Evolutionary conservation across 495 filamentous ascomycete species (phyloP).

Genomic region (Penicillium waksmanii): DNA sequence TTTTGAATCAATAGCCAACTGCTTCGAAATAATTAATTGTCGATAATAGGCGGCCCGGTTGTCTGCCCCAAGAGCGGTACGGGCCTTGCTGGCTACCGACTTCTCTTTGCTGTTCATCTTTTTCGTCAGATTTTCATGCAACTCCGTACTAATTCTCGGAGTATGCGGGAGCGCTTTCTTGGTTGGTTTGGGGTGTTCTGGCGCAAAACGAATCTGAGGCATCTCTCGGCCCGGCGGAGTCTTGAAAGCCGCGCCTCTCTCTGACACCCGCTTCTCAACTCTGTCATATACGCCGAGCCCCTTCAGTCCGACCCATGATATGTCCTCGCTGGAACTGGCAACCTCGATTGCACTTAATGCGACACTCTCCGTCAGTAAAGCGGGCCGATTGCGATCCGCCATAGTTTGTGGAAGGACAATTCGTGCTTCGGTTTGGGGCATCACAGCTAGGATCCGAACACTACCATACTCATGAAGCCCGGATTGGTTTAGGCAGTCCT

Average conservation of each 20-base stretch:
- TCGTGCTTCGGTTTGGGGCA: slow-evolving; percentile 51
- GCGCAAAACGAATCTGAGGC: slow-evolving; percentile 28
- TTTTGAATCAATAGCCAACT: slow-evolving; percentile 1
- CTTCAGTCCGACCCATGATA: slow-evolving; percentile 27
- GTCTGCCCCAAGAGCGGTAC: neutral
- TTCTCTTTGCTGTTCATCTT: neutral
- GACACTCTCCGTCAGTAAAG: slow-evolving; percentile 59
- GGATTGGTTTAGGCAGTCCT: slow-evolving; percentile 31
- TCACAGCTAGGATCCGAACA: slow-evolving; percentile 72
- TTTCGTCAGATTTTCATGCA: slow-evolving; percentile 26
- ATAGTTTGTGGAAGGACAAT: slow-evolving; percentile 56
- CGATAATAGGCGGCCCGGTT: slow-evolving; percentile 2
- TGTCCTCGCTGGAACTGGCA: slow-evolving; percentile 31
- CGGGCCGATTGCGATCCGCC: slow-evolving; percentile 51
- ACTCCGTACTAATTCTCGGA: slow-evolving; percentile 20
- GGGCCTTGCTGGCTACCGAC: neutral
- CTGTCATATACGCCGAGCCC: slow-evolving; percentile 34
- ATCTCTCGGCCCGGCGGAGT: slow-evolving; percentile 43
- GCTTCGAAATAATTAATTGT: neutral
- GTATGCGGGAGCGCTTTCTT: slow-evolving; percentile 19
- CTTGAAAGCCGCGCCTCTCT: slow-evolving; percentile 36
- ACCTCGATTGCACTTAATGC: slow-evolving; percentile 53
- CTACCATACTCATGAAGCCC: slow-evolving; percentile 50
- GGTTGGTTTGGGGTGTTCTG: slow-evolving; percentile 15
- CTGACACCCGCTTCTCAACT: slow-evolving; percentile 39